Evolutionary conservation across 805 yeast species (phyloP), one percentile per base, ranked within the genome.

Genomic region (Phaffomyces opuntiae): DNA sequence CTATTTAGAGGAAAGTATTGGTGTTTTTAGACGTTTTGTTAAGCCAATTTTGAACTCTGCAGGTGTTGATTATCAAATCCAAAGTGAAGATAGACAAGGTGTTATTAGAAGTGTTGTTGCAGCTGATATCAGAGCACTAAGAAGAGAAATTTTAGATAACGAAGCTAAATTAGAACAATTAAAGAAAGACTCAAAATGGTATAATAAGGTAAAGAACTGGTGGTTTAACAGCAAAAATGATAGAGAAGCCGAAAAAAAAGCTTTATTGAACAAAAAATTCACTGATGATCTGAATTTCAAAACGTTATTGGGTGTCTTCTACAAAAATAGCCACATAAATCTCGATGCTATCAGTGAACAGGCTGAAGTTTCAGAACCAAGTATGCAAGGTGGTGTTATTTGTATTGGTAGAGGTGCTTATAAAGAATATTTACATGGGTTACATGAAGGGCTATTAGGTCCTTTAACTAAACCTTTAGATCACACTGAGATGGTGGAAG

Each of bases 331-430:
- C 17, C 49, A 43, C 29, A 59, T 62, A 35, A 49, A 53, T n/a
- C 55, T 64, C 1, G 43, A 53, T 6, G 57, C 66, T 1, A 56
- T 63, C 0, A 60, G 64, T 44, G 75, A 80, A 43, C 82, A 80
- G 57, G 70, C 80, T 2, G 63, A 70, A 31, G 70, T 66, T 5
- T 42, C 52, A 3, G 70, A 71, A 31, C 74, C 78, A 3, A 60
- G 61, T 13, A 44, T 71, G 27, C 76, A 81, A 9, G 97, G 97
- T 25, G 99, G 98, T 38, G 83, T 89, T 12, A 75, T 93, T 19
- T 87, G 96, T 61, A 68, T 93, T 25, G 99, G 99, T 5, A 75
- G 99, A 62, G 99, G 99, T 47, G 91, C 97, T 0, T 93, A 78
- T 63, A 91, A 91, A 63, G 99, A 93, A 70, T 93, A 88, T 61